Conservation (phyloP, 2,329 filamentous ascomycete genomes). For the Fusarium compactum region DNA sequence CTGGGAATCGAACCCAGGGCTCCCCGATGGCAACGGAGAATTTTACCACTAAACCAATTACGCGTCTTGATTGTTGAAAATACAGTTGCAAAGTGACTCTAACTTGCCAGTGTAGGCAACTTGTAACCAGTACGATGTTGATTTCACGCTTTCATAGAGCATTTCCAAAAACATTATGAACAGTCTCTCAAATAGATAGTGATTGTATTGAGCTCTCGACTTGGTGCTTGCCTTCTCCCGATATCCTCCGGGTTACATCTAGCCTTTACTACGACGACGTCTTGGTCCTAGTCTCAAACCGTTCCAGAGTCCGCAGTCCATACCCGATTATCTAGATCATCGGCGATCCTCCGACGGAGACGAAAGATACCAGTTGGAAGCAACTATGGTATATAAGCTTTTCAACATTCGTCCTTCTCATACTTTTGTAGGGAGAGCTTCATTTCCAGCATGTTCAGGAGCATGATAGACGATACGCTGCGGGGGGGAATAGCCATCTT, state of each 20-base stretch:
- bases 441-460: background rate
- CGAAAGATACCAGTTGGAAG: background rate
- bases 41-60: conserved; percentile 8
- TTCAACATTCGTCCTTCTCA: background rate
- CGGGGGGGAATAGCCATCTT: background rate
- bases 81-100: rapidly evolving
- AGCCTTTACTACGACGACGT: no score
- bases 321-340: background rate
- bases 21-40: conserved; percentile 12
- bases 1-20: conserved; percentile 13
- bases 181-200: background rate
- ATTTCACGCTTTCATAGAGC: background rate
- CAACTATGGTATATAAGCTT: no score
- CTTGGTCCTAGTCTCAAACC: no score
- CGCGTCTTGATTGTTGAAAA: background rate
- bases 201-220: background rate
- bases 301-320: background rate
- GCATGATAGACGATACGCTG: background rate
- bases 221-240: rapidly evolving
- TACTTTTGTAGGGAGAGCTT: background rate
- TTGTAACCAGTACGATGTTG: no score
- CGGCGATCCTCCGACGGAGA: background rate
- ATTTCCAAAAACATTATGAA: background rate
- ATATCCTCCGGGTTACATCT: background rate
- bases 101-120: no score